Evolutionary conservation across 169 alveolate species (phyloP).

Genomic region (Plasmodium vivax): DNA sequence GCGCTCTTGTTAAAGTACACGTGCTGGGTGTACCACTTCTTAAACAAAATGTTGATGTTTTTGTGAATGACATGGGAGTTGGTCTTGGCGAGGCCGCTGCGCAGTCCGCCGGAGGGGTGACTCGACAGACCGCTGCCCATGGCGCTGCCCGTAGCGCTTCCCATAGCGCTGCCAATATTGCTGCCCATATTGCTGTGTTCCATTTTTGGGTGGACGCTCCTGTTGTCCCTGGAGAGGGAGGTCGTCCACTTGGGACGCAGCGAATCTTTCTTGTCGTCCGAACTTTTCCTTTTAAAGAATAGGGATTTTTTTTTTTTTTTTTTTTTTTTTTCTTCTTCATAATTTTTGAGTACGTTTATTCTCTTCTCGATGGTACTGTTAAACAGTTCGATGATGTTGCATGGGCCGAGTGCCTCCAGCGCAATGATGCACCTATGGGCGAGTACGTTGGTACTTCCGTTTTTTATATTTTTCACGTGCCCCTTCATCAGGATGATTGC

Average conservation of each 20-base stretch:
- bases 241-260: background rate
- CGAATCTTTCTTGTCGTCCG: background rate
- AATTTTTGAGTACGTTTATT: conserved; percentile 21
- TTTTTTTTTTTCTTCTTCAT: conserved; percentile 58
- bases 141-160: too few species aligned
- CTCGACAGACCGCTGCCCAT: background rate
- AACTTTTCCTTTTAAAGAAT: background rate
- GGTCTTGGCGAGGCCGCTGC: background rate
- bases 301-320: conserved; percentile 49
- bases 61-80: conserved; percentile 9
- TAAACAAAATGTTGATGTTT: conserved; percentile 49
- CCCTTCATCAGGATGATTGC: conserved; percentile 66
- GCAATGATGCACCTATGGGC: conserved; percentile 43
- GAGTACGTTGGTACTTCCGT: background rate
- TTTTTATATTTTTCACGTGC: conserved; percentile 31
- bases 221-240: background rate
- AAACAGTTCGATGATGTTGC: conserved; percentile 64
- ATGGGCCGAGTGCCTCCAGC: conserved; percentile 71
- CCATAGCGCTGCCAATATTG: too few species aligned
- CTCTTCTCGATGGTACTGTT: conserved; percentile 61
- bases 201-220: background rate
- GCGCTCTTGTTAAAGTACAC: conserved; percentile 51
- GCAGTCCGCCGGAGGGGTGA: background rate
- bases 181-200: background rate
- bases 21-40: conserved; percentile 71